Conservation (phyloP, 768 basidiomycete genomes). For the Boletellus emodensis region DNA sequence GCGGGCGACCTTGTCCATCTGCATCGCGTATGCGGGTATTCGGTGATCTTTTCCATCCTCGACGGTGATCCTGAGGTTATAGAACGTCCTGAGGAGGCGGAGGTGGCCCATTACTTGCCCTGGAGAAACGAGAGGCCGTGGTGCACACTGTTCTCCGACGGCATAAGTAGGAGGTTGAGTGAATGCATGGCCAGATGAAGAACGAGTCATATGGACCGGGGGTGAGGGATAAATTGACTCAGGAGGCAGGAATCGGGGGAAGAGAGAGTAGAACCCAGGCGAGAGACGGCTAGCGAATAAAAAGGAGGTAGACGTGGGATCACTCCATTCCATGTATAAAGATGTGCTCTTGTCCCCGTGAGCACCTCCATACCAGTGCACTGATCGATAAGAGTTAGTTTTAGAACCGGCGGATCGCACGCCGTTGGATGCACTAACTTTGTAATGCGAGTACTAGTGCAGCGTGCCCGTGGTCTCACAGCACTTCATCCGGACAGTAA, state of each 20-base stretch:
- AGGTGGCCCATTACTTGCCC: slow-evolving; percentile 35
- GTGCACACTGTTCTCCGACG: slow-evolving; percentile 17
- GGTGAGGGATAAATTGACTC: neutral
- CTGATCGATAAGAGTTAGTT: slow-evolving; percentile 3
- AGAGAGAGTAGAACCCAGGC: neutral
- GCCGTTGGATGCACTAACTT: neutral
- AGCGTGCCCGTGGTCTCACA: neutral
- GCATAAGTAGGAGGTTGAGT: slow-evolving; percentile 7
- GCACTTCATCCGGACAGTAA: neutral
- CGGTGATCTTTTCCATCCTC: slow-evolving; percentile 27
- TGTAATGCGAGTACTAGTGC: neutral
- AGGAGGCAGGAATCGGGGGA: neutral
- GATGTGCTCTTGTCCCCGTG: neutral
- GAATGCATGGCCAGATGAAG: neutral
- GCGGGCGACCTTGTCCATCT: slow-evolving; percentile 26
- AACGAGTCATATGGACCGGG: neutral
- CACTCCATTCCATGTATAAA: slow-evolving; percentile 10
- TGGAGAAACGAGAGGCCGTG: slow-evolving; percentile 29
- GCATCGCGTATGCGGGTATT: slow-evolving; percentile 23
- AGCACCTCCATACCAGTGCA: slow-evolving; percentile 8
- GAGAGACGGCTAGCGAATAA: neutral
- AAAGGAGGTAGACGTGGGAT: slow-evolving; percentile 8
- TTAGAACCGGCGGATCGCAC: neutral
- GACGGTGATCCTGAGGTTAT: slow-evolving; percentile 26
- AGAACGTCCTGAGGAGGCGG: slow-evolving; percentile 32